phyloP scores from a whole-genome alignment of 2,329 filamentous ascomycete species.

The Colletotrichum abscissum region DNA sequence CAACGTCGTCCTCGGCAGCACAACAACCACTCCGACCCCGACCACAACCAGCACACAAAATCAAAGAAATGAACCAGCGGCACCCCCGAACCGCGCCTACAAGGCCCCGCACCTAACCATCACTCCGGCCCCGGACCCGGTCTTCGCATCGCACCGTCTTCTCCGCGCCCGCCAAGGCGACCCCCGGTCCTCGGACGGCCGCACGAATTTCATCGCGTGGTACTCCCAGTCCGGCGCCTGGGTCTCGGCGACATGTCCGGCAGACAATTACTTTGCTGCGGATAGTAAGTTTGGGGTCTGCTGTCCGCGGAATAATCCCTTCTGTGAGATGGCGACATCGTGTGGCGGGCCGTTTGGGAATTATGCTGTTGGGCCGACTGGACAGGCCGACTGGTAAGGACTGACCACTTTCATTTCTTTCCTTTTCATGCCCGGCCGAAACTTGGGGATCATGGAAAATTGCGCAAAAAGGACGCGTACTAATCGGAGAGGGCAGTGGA shows the following conservation, averaged over 20 bases:
- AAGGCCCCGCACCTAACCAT: not conserved
- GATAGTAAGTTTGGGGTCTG: conserved; percentile 17
- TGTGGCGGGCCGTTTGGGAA: conserved; percentile 17
- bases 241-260: conserved; percentile 13
- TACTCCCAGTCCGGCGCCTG: conserved; percentile 10
- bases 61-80: no score
- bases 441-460: no score
- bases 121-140: not conserved
- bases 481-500: not conserved
- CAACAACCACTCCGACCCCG: not conserved
- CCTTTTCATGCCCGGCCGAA: no score
- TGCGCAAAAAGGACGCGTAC: not conserved
- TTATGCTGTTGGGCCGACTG: conserved; percentile 12
- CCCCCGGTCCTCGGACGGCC: not conserved
- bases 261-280: conserved; percentile 25
- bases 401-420: not conserved
- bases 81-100: not conserved
- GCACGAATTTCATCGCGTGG: conserved; percentile 24
- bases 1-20: not conserved
- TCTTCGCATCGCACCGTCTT: not conserved
- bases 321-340: conserved; percentile 21
- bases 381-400: conserved; percentile 20
- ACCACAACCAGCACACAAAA: not conserved
- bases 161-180: not conserved
- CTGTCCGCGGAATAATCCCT: conserved; percentile 7